Evolutionary conservation across 1,139 yeast genomes (phyloP).

Genomic region (Casaregolazyma lundiana): DNA sequence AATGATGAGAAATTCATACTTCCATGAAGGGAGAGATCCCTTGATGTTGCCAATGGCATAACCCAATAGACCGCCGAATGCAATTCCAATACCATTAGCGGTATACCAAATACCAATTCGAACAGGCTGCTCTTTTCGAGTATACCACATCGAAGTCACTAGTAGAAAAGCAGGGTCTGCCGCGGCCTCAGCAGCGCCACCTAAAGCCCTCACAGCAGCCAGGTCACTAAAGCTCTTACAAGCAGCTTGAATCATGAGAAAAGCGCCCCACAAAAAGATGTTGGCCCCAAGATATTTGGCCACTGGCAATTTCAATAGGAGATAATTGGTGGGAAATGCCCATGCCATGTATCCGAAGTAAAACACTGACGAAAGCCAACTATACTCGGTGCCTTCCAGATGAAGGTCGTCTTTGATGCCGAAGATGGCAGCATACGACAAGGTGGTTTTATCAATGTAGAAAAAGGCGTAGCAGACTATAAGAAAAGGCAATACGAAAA

Average conservation of each 20-base stretch:
- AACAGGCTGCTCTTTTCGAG: conserved; percentile 44
- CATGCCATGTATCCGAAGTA: conserved; percentile 50
- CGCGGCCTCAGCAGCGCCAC: conserved; percentile 54
- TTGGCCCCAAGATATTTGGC: conserved; percentile 47
- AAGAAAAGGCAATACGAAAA: conserved; percentile 43
- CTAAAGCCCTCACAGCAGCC: conserved; percentile 46
- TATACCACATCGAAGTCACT: conserved; percentile 53
- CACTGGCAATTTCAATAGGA: conserved; percentile 51
- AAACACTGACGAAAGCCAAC: conserved; percentile 60
- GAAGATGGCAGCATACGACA: conserved; percentile 57
- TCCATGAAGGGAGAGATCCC: conserved; percentile 22
- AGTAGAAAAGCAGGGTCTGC: conserved; percentile 52
- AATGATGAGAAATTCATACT: conserved; percentile 41
- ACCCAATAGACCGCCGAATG: conserved; percentile 30
- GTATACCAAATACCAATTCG: conserved; percentile 31
- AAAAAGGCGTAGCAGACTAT: conserved; percentile 45
- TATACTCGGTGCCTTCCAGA: conserved; percentile 38
- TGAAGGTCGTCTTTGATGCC: conserved; percentile 45
- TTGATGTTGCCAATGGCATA: conserved; percentile 44
- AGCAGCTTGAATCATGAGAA: conserved; percentile 47
- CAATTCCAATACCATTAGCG: conserved; percentile 32
- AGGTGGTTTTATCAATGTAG: conserved; percentile 59
- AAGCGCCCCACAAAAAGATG: conserved; percentile 48
- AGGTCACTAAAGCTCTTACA: conserved; percentile 41
- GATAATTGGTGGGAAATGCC: conserved; percentile 49